Evolutionary conservation across 306 rosid species (phyloP).

Genomic region (Lathyrus tuberosus): DNA sequence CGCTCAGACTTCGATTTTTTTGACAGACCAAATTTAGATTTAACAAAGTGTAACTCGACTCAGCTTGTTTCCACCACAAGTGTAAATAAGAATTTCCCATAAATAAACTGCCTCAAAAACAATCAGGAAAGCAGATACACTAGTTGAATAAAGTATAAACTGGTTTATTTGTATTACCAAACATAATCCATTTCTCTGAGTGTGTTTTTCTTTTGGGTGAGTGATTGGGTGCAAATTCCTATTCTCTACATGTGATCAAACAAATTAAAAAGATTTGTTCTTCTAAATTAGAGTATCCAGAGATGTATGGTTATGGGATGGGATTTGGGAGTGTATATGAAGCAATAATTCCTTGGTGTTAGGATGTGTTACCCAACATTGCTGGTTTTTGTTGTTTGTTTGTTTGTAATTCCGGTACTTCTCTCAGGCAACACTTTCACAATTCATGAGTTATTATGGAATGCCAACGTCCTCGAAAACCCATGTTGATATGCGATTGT

Average conservation of each 20-base stretch:
- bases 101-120: too few species aligned
- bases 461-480: not conserved
- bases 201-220: too few species aligned
- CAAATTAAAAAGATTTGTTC: not conserved
- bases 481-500: not conserved
- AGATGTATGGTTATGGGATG: not conserved
- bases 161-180: too few species aligned
- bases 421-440: not conserved
- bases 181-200: too few species aligned
- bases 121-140: too few species aligned
- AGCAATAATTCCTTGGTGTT: not conserved
- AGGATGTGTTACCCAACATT: not conserved
- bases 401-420: not conserved
- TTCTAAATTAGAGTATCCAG: not conserved
- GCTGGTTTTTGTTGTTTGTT: slow-evolving; percentile 3
- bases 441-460: not conserved
- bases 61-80: too few species aligned
- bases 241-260: not conserved
- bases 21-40: too few species aligned
- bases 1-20: too few species aligned
- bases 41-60: too few species aligned
- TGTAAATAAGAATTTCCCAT: too few species aligned
- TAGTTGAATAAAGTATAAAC: too few species aligned
- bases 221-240: too few species aligned
- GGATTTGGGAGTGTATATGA: not conserved